These are phyloP conservation scores for Calonectria ilicicola DNA, from an alignment of 2,329 filamentous ascomycete species.

Conservation along the genomic window DNA sequence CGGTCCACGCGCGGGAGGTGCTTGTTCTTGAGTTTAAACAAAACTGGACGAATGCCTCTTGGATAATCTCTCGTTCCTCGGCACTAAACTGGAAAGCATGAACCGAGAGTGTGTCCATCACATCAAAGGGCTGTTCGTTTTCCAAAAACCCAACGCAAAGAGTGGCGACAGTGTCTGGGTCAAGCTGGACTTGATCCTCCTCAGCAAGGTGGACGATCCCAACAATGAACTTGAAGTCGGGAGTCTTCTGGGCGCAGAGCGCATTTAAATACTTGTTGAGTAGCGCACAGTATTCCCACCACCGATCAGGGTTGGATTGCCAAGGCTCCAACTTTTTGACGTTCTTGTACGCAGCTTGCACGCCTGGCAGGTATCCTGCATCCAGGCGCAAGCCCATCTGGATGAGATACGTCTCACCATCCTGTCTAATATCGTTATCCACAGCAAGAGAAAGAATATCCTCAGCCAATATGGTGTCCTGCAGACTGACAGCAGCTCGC, in stretches of 20 bases:
- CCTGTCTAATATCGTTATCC: slow-evolving; percentile 73
- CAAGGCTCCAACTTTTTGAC: slow-evolving; percentile 48
- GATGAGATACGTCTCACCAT: slow-evolving; percentile 78
- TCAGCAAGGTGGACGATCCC: slow-evolving; percentile 80
- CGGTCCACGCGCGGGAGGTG: slow-evolving; percentile 73
- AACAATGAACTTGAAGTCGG: slow-evolving; percentile 78
- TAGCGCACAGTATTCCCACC: slow-evolving; percentile 66
- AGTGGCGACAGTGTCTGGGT: slow-evolving; percentile 78
- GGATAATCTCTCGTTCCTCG: slow-evolving; percentile 75
- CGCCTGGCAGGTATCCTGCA: slow-evolving; percentile 78
- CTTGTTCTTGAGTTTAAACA: slow-evolving; percentile 72
- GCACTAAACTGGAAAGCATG: slow-evolving; percentile 79
- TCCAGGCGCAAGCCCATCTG: slow-evolving; percentile 83
- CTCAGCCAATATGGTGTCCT: slow-evolving; percentile 79
- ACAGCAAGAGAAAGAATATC: slow-evolving; percentile 76
- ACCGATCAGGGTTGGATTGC: slow-evolving; percentile 57
- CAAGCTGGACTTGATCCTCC: slow-evolving; percentile 75
- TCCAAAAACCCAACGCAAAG: slow-evolving; percentile 81
- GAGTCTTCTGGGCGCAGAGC: slow-evolving; percentile 70
- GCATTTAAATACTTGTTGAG: slow-evolving; percentile 80
- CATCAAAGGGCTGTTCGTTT: slow-evolving; percentile 81
- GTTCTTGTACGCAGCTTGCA: slow-evolving; percentile 72
- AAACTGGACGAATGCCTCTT: slow-evolving; percentile 75
- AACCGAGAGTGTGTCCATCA: slow-evolving; percentile 84
- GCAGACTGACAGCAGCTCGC: slow-evolving; percentile 75